Conservation (phyloP, 352 stramenopile species). For the Globisporangium perplexum region DNA sequence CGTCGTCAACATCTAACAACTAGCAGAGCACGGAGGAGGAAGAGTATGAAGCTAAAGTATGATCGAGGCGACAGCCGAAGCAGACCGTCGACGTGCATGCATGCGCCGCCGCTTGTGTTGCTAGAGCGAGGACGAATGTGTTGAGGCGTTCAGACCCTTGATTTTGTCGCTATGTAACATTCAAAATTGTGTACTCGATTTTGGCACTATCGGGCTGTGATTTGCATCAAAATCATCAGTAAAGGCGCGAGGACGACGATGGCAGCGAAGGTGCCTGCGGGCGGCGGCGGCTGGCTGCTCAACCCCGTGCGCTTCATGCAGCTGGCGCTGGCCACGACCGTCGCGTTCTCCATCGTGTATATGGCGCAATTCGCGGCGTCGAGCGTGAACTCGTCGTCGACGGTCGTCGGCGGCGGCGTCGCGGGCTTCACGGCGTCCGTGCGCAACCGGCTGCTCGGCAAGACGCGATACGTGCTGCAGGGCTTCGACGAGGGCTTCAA, state of each 20-base stretch:
- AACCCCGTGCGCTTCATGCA: constrained; percentile 73
- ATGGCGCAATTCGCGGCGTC: constrained; percentile 63
- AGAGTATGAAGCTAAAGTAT: too few species aligned
- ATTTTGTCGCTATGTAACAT: too few species aligned
- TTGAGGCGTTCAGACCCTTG: too few species aligned
- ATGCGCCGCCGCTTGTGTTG: too few species aligned
- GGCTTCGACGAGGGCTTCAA: constrained; percentile 70
- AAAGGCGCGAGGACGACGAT: too few species aligned
- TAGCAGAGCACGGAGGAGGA: too few species aligned
- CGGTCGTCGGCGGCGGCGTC: constrained; percentile 12
- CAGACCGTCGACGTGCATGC: too few species aligned
- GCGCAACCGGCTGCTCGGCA: constrained; percentile 31
- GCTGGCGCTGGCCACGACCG: constrained; percentile 40
- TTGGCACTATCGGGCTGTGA: too few species aligned
- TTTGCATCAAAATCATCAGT: too few species aligned
- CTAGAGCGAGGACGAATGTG: too few species aligned
- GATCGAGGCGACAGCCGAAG: neutral
- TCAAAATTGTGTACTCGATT: too few species aligned
- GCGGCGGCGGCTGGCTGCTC: constrained; percentile 8
- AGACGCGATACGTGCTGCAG: constrained; percentile 57
- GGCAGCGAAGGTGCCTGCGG: neutral
- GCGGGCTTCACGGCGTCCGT: constrained; percentile 21
- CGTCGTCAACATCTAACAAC: constrained; percentile 43
- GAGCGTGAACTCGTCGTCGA: constrained; percentile 15
- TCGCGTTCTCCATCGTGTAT: constrained; percentile 61